Evolutionary conservation across 106 monocot species (phyloP).

Genomic region (Allium fistulosum): DNA sequence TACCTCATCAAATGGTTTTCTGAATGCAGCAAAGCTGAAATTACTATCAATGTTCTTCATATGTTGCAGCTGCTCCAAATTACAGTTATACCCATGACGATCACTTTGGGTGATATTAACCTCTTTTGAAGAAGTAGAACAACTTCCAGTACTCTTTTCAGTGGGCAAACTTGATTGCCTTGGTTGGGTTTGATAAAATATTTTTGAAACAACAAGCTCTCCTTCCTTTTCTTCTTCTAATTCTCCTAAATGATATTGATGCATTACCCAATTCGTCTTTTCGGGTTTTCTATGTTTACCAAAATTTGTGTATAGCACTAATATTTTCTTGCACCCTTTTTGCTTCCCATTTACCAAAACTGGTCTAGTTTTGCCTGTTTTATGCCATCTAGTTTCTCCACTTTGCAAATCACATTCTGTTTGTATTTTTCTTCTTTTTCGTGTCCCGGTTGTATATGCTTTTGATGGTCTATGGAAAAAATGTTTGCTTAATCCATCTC

Average conservation of each 20-base stretch:
- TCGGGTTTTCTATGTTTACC: constrained; percentile 83
- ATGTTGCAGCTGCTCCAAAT: constrained; percentile 38
- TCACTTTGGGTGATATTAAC: constrained; percentile 11
- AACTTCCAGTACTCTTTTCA: constrained; percentile 29
- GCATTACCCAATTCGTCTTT: constrained; percentile 99
- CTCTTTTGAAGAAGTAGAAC: constrained; percentile 42
- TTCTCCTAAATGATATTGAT: constrained; percentile 90
- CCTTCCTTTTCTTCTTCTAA: constrained; percentile 86
- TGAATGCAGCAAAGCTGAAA: constrained; percentile 83
- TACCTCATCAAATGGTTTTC: constrained; percentile 89
- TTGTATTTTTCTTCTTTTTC: constrained; percentile 46
- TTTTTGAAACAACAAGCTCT: constrained; percentile 90
- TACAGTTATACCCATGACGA: not conserved
- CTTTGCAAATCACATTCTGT: constrained; percentile 30
- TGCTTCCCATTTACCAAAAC: constrained; percentile 59
- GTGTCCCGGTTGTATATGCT: constrained; percentile 50
- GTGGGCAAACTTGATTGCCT: constrained; percentile 72
- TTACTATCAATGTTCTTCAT: constrained; percentile 25
- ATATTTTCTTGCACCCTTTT: constrained; percentile 93
- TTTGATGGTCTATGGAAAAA: constrained; percentile 55
- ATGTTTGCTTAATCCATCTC: constrained; percentile 47
- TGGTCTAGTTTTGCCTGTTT: constrained; percentile 91
- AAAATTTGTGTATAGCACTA: constrained; percentile 95
- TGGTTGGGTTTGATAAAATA: constrained; percentile 97
- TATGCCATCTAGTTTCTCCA: constrained; percentile 93